phyloP scores from a whole-genome alignment of 176 grass and related monocot species.

The Aegilops bicornis region DNA sequence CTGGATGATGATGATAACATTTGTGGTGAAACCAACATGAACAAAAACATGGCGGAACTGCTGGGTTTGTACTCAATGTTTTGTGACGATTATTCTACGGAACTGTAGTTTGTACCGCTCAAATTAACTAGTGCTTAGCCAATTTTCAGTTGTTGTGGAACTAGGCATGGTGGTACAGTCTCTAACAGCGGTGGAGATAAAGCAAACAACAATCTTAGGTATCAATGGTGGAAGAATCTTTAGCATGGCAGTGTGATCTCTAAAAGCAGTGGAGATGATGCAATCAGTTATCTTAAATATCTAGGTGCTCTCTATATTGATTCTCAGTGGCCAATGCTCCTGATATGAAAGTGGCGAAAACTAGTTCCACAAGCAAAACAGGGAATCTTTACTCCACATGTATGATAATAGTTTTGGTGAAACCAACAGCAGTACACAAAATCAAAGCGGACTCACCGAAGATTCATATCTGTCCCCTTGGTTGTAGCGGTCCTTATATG shows the following conservation, averaged over 20 bases:
- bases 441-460: conserved; percentile 46
- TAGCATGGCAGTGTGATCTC: background rate
- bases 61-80: background rate
- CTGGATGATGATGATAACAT: too few relatives aligned
- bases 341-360: background rate
- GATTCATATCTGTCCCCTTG: conserved; percentile 46
- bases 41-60: background rate
- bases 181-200: too few relatives aligned
- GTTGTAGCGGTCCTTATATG: conserved; percentile 44
- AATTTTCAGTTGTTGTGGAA: too few relatives aligned
- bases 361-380: background rate
- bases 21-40: background rate
- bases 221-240: too few relatives aligned
- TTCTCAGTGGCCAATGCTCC: background rate
- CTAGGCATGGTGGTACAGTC: too few relatives aligned
- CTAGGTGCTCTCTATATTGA: background rate
- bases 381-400: background rate
- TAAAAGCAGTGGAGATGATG: background rate
- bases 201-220: too few relatives aligned
- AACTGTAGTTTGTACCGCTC: background rate
- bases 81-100: background rate
- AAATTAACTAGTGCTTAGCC: background rate
- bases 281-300: background rate
- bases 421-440: background rate
- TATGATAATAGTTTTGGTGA: background rate